A percentile compares a stretch with the other conserved stretches of the same genome.
Conservation (phyloP, 192 early-diverging fungal species). For the Umbelopsis sp. region DNA sequence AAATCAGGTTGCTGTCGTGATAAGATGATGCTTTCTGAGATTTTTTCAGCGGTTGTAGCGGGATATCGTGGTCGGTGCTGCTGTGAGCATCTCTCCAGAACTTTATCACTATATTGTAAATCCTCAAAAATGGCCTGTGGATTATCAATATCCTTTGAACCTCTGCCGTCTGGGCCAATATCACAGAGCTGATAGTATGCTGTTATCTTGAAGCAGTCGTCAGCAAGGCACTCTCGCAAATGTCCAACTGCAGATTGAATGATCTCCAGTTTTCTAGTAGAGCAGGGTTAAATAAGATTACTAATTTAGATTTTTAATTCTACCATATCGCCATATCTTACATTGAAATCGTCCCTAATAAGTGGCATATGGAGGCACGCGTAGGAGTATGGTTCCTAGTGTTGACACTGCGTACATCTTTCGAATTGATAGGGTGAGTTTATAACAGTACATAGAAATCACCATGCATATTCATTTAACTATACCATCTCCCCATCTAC, state of each 20-base stretch:
- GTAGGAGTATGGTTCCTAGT: conserved; percentile 25
- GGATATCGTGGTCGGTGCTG: not conserved
- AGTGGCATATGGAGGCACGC: conserved; percentile 18
- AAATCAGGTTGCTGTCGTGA: conserved; percentile 3
- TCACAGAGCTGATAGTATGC: conserved; percentile 32
- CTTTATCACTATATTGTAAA: conserved; percentile 15
- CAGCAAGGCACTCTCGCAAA: conserved; percentile 14
- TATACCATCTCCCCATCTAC: conserved; percentile 13
- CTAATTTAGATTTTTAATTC: not conserved
- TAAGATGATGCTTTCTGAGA: not conserved
- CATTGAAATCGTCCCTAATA: conserved; percentile 26
- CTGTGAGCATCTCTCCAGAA: conserved; percentile 11
- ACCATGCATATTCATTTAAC: not conserved
- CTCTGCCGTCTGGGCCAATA: conserved; percentile 24
- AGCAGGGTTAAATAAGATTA: not conserved
- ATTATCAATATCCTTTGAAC: not conserved
- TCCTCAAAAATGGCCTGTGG: conserved; percentile 9
- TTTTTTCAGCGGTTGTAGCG: not conserved
- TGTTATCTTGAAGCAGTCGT: conserved; percentile 26
- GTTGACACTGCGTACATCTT: conserved; percentile 28
- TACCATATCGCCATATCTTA: not conserved
- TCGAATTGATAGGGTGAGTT: not conserved
- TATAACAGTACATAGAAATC: not conserved
- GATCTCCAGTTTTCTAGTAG: conserved; percentile 22
- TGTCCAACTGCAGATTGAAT: conserved; percentile 23